Evolutionary conservation across 139 green algal species (phyloP).

Genomic region (Chlamydomonas schloesseri): DNA sequence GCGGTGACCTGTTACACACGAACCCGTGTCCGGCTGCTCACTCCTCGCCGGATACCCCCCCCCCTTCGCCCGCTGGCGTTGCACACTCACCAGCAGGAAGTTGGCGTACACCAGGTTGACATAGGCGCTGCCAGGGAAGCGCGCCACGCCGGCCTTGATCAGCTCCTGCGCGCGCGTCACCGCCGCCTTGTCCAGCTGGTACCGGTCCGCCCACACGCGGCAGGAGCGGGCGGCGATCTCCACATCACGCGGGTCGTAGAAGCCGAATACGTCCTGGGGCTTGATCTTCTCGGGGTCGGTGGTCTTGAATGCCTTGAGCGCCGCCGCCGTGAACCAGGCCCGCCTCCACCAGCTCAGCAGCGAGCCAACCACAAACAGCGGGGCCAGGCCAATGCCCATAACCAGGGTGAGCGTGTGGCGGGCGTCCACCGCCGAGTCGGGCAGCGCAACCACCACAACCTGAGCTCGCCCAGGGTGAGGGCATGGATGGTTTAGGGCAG

Average conservation of each 20-base stretch:
- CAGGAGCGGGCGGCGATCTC: slow-evolving; percentile 6
- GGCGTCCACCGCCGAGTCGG: background rate
- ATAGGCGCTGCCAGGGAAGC: background rate
- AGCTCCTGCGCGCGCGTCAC: slow-evolving; percentile 1
- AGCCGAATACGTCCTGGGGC: background rate
- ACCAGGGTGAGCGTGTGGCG: background rate
- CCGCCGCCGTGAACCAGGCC: background rate
- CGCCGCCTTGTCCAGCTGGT: slow-evolving; percentile 5
- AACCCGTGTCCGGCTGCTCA: no score
- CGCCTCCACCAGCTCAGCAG: background rate
- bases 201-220: slow-evolving; percentile 12
- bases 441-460: background rate
- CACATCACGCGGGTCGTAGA: slow-evolving; percentile 3
- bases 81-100: background rate
- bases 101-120: background rate
- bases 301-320: background rate
- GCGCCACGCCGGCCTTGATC: background rate
- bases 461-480: background rate
- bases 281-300: background rate
- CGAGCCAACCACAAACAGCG: no score
- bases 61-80: no score
- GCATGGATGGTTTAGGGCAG: no score
- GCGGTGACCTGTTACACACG: no score
- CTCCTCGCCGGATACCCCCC: no score
- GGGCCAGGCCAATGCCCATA: background rate